Conservation (phyloP, 2,329 filamentous ascomycete species). For the Leptographium flavum region DNA sequence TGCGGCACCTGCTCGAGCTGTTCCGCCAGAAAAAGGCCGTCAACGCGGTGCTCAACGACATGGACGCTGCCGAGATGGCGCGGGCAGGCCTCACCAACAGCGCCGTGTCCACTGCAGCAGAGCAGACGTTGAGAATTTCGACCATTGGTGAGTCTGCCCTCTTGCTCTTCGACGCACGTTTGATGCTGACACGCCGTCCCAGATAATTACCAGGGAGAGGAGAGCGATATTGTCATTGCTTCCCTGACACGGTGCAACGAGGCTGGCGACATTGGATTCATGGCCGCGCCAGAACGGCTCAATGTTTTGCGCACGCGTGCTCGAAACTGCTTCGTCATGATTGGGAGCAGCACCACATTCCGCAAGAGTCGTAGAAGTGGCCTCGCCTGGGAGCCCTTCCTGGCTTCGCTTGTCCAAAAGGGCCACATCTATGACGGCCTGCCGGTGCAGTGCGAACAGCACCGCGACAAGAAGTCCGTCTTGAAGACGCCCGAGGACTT, state of each 20-base stretch:
- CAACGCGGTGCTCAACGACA: constrained; percentile 50
- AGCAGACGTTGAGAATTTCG: constrained; percentile 40
- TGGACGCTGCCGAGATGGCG: constrained; percentile 32
- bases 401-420: constrained; percentile 37
- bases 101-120: constrained; percentile 29
- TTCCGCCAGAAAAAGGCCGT: constrained; percentile 33
- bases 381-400: constrained; percentile 39
- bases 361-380: constrained; percentile 14
- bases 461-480: constrained; percentile 32
- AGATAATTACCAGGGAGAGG: constrained; percentile 73
- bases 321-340: constrained; percentile 49
- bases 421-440: constrained; percentile 44
- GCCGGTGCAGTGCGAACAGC: constrained; percentile 44
- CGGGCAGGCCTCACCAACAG: constrained; percentile 45
- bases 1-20: constrained; percentile 39
- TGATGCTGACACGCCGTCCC: not conserved
- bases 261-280: constrained; percentile 54
- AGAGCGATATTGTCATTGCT: constrained; percentile 56
- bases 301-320: constrained; percentile 60
- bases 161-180: not conserved
- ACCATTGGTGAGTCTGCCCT: constrained; percentile 46
- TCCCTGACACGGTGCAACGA: constrained; percentile 55
- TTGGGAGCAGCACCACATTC: constrained; percentile 58
- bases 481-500: constrained; percentile 43
- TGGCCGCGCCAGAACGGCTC: constrained; percentile 48